Evolutionary conservation across 768 basidiomycete species (phyloP), one percentile per base, ranked within the genome.

Genomic region (Tephrocybe sp.): DNA sequence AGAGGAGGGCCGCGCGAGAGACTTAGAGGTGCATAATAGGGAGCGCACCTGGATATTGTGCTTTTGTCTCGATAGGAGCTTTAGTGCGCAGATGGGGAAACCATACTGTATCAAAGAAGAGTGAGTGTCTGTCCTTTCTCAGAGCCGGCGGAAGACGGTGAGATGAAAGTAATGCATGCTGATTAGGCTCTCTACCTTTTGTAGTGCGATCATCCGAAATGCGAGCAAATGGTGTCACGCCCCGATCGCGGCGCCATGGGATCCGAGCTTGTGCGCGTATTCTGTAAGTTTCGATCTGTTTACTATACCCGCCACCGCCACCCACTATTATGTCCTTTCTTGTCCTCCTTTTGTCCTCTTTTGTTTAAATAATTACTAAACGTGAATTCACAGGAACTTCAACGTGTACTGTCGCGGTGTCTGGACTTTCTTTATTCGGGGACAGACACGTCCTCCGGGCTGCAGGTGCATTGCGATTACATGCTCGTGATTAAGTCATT

Each of bases 81-180:
- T 88, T 52, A 91, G 92, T 58, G 90, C 95, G 0, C 94, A 96
- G 69, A 92, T 98, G 92, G 95, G 95, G 39, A 98, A 97, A 70
- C 96, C 96, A 3, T 84, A 90, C 63, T 84, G 87, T 2, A 86
- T 98, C 58, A 85, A 87, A 64, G 96, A 98, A 69, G 96, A 99
- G 91, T 93, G 64, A 59, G 91, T 78, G 23, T 23, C 33, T 33
- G 20, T 19, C 39, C 14, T 1, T 2, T 1, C 14, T 26, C n/a
- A n/a, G n/a, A n/a, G n/a, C n/a, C n/a, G n/a, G n/a, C n/a, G 26
- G 26, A 7, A 26, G 26, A 26, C 4, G 4, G 26, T 26, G 26
- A 26, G 7, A 26, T 26, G 26, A 26, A 26, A 4, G 26, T n/a
- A 26, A 26, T 26, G 7, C 7, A 26, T 26, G 26, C 26, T 26